A percentile compares a stretch with the other conserved stretches of the same genome.
Conservation (phyloP, 192 early-diverging fungal species). For the Coemansia brasiliensis region DNA sequence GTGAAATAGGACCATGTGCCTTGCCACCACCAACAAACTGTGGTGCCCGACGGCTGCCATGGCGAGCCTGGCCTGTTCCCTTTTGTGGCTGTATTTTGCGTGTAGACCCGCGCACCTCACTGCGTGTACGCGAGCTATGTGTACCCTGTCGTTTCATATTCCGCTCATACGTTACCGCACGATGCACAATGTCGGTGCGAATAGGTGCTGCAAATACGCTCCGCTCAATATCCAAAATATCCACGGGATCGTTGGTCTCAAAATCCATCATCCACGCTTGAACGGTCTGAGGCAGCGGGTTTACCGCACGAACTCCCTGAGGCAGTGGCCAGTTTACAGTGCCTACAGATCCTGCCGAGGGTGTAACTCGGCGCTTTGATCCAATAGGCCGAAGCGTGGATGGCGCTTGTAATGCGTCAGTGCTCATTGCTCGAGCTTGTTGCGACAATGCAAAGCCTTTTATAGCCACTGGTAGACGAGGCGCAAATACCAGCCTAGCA, state of each 20-base stretch:
- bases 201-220: conserved; percentile 74
- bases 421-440: neutral
- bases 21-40: conserved; percentile 85
- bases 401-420: conserved; percentile 3
- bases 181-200: conserved; percentile 79
- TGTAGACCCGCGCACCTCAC: conserved; percentile 82
- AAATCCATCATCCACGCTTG: conserved; percentile 80
- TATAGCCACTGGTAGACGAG: neutral
- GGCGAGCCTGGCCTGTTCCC: conserved; percentile 88
- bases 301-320: conserved; percentile 29
- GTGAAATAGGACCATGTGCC: conserved; percentile 89
- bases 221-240: conserved; percentile 69
- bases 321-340: conserved; percentile 41
- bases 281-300: conserved; percentile 53
- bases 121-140: conserved; percentile 72
- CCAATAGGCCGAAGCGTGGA: conserved; percentile 45
- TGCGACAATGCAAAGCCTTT: neutral
- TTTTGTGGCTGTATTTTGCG: conserved; percentile 87
- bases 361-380: conserved; percentile 34
- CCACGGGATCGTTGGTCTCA: conserved; percentile 66
- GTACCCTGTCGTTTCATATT: conserved; percentile 81
- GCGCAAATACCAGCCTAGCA: neutral
- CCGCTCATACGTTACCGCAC: conserved; percentile 85
- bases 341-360: conserved; percentile 32
- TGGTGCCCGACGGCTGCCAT: conserved; percentile 80